Conservation (phyloP, 495 filamentous ascomycete species). For the Talaromyces stipitatus region DNA sequence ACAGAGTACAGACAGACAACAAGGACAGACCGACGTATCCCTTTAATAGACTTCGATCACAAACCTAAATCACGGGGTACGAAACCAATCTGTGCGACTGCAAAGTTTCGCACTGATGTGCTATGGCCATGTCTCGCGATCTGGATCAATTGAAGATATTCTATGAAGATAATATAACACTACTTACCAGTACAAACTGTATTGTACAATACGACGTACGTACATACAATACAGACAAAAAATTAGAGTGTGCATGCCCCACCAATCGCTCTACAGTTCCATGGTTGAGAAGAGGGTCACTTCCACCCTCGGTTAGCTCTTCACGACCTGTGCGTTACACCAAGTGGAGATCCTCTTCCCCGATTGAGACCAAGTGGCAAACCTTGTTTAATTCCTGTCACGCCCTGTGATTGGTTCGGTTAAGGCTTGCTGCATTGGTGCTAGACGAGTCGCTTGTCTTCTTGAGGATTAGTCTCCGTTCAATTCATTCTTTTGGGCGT, state of each 20-base stretch:
- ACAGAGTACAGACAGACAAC: neutral
- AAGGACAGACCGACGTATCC: neutral
- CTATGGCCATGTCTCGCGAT: constrained; percentile 46
- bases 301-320: neutral
- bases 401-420: neutral
- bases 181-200: no score
- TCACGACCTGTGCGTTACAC: neutral
- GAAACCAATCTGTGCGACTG: neutral
- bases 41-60: neutral
- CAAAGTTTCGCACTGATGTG: neutral
- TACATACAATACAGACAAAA: neutral
- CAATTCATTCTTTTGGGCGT: neutral
- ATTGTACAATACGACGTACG: neutral
- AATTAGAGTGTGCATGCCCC: neutral
- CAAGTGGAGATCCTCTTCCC: neutral
- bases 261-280: neutral
- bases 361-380: neutral
- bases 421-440: neutral
- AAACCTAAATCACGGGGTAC: neutral
- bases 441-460: neutral
- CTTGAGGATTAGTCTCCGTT: neutral
- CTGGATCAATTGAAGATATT: constrained; percentile 16
- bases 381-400: neutral
- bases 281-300: neutral
- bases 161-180: neutral